Base-by-base conservation (phyloP, 1,284 basidiomycete species). In the Sphagnurus paluster region DNA sequence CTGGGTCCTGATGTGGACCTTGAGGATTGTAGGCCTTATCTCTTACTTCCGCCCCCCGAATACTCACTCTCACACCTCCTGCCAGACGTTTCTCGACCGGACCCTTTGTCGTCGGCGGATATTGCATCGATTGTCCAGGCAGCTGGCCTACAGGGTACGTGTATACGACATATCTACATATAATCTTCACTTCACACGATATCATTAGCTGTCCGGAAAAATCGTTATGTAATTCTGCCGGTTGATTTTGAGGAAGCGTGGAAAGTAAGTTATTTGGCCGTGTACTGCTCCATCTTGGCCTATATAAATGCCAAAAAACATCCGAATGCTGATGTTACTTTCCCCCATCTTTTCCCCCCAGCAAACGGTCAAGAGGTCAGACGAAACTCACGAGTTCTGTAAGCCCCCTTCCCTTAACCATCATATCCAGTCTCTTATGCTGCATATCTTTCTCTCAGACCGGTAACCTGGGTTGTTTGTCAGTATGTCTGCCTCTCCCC, bases 171-270 rank as follows among this genome's bases (percentile, higher is more conserved):
- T 41, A 35, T 19, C 20, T 46, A 59, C 41, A 49, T 50, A 14
- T 41, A 35, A n/a, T 5, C 19, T n/a, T n/a, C n/a, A 1, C 11
- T 24, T 39, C 42, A 51, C 33, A 54, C 29, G 28, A 37, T 26
- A 35, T 49, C 13, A 49, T 49, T 57, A 95, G 93, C 96, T 56
- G 96, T 98, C 24, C 84, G 96, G 50, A 98, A 97, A 76, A 98
- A 98, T 69, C 85, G 97, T 61, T 99, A 99, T 68, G 82, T 99
- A 46, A 96, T 99, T 64, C 76, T 99, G 39, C 96, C 97, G 0
- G 82, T 90, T 24, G 97, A 99, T 78, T 99, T 98, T 65, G 97
- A 99, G 67, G 94, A 98, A 69, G 92, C 93, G 61, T 98, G 94
- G 93, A 98, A 97, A 79, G 92, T 95, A 58, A 64, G 88, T 82